Percentiles rank a stretch among this genome's conserved stretches.
phyloP scores from a whole-genome alignment of 805 yeast species.

The Citeromyces matritensis region DNA sequence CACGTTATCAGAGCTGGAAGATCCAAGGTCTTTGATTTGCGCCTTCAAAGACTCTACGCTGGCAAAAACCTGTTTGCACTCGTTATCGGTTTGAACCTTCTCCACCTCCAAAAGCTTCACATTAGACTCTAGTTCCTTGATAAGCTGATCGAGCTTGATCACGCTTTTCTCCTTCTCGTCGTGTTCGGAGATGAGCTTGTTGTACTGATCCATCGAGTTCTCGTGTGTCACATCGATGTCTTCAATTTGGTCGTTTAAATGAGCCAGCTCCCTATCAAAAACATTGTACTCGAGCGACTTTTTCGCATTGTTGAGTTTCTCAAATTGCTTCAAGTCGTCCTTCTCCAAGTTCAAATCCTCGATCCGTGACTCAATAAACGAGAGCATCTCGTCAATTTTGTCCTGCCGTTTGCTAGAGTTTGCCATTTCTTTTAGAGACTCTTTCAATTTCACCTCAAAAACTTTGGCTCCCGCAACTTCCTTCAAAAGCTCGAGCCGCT shows the following conservation, averaged over 20 bases:
- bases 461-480: slow-evolving; percentile 94
- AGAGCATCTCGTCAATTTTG: slow-evolving; percentile 61
- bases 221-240: slow-evolving; percentile 43
- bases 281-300: slow-evolving; percentile 63
- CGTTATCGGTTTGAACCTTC: slow-evolving; percentile 31
- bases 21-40: too few relatives aligned
- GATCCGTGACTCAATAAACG: slow-evolving; percentile 55
- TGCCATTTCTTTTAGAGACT: slow-evolving; percentile 67
- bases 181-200: slow-evolving; percentile 35
- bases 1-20: slow-evolving; percentile 3
- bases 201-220: slow-evolving; percentile 32
- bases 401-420: slow-evolving; percentile 55
- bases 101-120: slow-evolving; percentile 41
- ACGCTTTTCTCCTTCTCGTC: slow-evolving; percentile 45
- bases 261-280: slow-evolving; percentile 61
- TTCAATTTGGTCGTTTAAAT: slow-evolving; percentile 44
- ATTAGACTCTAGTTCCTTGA: slow-evolving; percentile 29
- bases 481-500: slow-evolving; percentile 63
- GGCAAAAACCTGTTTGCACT: slow-evolving; percentile 21
- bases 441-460: slow-evolving; percentile 69
- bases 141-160: slow-evolving; percentile 24
- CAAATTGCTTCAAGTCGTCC: slow-evolving; percentile 57
- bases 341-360: slow-evolving; percentile 72
- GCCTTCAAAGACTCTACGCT: too few relatives aligned
- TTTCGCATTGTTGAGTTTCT: slow-evolving; percentile 47